phyloP scores from a whole-genome alignment of 73 alveolate species.

The Tetrahymena thermophila region DNA sequence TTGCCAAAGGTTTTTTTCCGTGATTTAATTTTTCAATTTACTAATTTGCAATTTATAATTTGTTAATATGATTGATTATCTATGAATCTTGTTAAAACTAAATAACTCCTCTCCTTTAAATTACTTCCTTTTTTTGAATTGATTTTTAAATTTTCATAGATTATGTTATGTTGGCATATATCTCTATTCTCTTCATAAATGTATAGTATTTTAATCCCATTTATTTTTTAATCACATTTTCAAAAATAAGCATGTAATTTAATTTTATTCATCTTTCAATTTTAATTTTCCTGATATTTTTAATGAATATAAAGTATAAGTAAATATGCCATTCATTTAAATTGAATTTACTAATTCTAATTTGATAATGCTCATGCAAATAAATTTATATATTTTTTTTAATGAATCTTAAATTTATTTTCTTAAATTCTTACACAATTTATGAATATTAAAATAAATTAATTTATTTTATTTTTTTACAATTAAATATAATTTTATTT shows the following conservation, averaged over 20 bases:
- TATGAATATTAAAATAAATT: too few species aligned
- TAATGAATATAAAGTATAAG: neutral
- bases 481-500: too few species aligned
- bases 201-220: neutral
- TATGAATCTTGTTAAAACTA: neutral
- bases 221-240: neutral
- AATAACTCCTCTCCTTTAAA: neutral
- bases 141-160: neutral
- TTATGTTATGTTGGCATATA: neutral
- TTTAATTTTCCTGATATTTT: neutral
- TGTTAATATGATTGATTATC: neutral
- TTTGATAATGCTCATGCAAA: neutral
- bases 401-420: too few species aligned
- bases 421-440: too few species aligned
- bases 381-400: too few species aligned
- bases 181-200: neutral
- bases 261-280: too few species aligned
- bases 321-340: neutral
- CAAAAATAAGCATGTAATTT: neutral
- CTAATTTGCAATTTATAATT: neutral
- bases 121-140: neutral
- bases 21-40: neutral
- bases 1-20: neutral
- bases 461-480: too few species aligned
- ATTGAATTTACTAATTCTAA: too few species aligned